Conservation (phyloP, 1,139 yeast species). For the Blastobotrys buckinghamii region DNA sequence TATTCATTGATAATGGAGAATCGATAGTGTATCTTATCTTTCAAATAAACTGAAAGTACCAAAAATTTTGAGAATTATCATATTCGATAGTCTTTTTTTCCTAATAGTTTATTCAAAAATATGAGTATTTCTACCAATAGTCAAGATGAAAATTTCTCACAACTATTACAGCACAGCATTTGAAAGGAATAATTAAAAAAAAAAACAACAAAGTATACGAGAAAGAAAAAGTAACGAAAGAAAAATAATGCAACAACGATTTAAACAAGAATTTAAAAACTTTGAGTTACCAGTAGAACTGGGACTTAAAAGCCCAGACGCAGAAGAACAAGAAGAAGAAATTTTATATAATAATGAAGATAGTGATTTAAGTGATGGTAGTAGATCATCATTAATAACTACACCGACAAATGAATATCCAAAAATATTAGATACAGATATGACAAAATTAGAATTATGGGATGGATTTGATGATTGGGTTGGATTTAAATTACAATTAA, state of each 20-base stretch:
- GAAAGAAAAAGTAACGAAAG: not conserved
- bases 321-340: not conserved
- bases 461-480: conserved; percentile 13
- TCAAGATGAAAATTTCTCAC: no score
- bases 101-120: no score
- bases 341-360: not conserved
- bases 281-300: conserved; percentile 12
- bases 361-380: not conserved
- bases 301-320: conserved; percentile 1
- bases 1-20: no score
- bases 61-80: no score
- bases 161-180: no score
- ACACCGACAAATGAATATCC: not conserved
- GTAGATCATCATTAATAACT: not conserved
- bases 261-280: not conserved
- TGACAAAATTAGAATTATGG: conserved; percentile 8
- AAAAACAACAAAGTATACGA: not conserved
- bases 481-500: conserved; percentile 7
- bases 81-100: no score
- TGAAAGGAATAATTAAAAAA: no score
- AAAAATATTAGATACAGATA: conserved; percentile 8
- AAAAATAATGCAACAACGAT: not conserved
- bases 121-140: no score
- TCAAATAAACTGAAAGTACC: no score
- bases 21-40: not conserved